Percentiles rank a stretch among this genome's conserved stretches.
Evolutionary conservation across 345 rosid genomes (phyloP).

Genomic region (Excoecaria cochinchinensis): DNA sequence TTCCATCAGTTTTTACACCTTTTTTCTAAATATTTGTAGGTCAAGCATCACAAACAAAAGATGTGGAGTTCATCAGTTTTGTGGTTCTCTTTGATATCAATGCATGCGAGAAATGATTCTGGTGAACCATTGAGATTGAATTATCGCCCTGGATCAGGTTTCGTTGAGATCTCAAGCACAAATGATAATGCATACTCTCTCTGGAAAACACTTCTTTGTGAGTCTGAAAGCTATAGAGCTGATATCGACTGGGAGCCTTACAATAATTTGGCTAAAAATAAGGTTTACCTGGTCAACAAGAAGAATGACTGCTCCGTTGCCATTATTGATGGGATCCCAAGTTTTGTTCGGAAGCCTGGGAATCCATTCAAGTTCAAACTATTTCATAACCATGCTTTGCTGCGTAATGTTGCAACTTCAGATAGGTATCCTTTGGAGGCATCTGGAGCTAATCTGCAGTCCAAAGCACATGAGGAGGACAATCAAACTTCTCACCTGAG

Average conservation of each 20-base stretch:
- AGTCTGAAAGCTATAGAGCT: constrained; percentile 51
- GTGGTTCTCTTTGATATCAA: constrained; percentile 86
- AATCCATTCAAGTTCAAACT: constrained; percentile 87
- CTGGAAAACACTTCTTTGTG: constrained; percentile 55
- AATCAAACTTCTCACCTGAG: constrained; percentile 37
- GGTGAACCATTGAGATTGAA: constrained; percentile 73
- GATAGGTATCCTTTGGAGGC: constrained; percentile 30
- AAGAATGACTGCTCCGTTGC: constrained; percentile 82
- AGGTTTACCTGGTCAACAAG: constrained; percentile 77
- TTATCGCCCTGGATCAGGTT: constrained; percentile 59
- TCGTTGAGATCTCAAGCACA: constrained; percentile 65
- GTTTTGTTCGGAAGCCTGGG: constrained; percentile 89
- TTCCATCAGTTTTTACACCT: constrained; percentile 12
- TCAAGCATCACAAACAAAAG: constrained; percentile 60
- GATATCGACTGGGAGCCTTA: constrained; percentile 64
- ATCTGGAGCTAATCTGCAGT: constrained; percentile 24
- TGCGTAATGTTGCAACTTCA: constrained; percentile 29
- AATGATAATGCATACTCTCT: constrained; percentile 56
- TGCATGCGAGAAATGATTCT: constrained; percentile 61
- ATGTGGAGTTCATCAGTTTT: constrained; percentile 66
- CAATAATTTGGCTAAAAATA: constrained; percentile 52
- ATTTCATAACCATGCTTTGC: constrained; percentile 39
- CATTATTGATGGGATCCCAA: constrained; percentile 68
- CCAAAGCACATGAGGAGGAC: constrained; percentile 29
- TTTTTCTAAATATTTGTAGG: constrained; percentile 46